Base-by-base conservation (phyloP, 176 grass and related monocot species). In the Oropetium thomaeum region DNA sequence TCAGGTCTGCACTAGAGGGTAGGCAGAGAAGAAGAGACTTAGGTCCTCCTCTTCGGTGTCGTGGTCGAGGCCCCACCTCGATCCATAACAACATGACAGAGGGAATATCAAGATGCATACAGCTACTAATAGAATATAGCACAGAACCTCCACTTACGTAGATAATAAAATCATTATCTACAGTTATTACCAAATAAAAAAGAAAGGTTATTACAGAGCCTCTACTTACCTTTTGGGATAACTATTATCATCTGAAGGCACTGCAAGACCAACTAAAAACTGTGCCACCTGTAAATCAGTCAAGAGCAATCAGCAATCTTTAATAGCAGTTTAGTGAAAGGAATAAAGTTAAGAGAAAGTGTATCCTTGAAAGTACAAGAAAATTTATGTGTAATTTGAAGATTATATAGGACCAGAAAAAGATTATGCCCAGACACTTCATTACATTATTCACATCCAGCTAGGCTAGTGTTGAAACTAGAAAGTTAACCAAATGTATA, bases 231-330 rank as follows among this genome's bases (percentile, higher is more conserved):
- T 80, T 79, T 97, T 97, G 10, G 90, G 94, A 60, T 91, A 87
- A 85, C 83, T 89, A 68, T 70, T 87, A 85, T 87, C 81, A 81
- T 97, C 88, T 84, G 86, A 84, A 84, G 59, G 88, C 66, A 91
- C 90, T 25, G 94, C 88, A 77, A 97, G 90, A 85, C 94, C 94
- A 80, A 97, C 55, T 75, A 97, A 87, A 86, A 93, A 97, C 77
- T 97, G 94, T 77, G 94, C 86, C 29, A 97, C 90, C 94, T 97
- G 77, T 58, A 79, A 85, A 72, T 31, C 16, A 58, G 25, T 66
- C 81, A 82, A 44, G 30, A 66, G 81, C 37, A 10, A 77, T 65
- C 12, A 71, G 66, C 25, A 58, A n/a, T 28, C 51, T 33, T 73
- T 31, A 54, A 66, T 58, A 63, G 32, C 65, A 81, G 32, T 68